Conservation (phyloP, 1,139 yeast species). For the Lizanozyma gosingica region DNA sequence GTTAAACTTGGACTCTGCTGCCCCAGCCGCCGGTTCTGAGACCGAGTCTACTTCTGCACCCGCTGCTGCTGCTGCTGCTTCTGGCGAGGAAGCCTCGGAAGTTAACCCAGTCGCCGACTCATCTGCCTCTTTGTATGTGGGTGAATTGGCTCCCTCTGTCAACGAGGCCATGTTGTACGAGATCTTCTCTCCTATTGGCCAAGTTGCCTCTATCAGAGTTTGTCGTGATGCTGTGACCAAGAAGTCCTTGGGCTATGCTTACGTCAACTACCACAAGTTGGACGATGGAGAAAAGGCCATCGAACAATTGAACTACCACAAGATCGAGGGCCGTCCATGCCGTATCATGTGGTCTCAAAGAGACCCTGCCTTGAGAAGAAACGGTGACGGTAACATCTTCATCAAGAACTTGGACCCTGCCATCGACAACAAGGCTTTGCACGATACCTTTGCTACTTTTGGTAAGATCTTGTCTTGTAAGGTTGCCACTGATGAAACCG, state of each 20-base stretch:
- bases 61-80: constrained; percentile 12
- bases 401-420: constrained; percentile 98
- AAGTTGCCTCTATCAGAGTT: constrained; percentile 93
- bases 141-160: constrained; percentile 89
- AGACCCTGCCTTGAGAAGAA: constrained; percentile 93
- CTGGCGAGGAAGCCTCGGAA: constrained; percentile 22
- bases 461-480: constrained; percentile 95
- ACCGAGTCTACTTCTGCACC: constrained; percentile 16
- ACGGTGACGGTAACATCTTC: constrained; percentile 95
- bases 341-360: constrained; percentile 99
- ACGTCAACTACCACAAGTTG: constrained; percentile 88
- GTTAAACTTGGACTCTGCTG: constrained; percentile 32
- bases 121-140: constrained; percentile 91
- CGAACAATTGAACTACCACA: constrained; percentile 90
- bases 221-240: constrained; percentile 98
- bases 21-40: constrained; percentile 24
- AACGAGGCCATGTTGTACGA: constrained; percentile 94
- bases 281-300: constrained; percentile 93
- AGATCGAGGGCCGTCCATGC: constrained; percentile 93
- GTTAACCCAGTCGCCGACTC: constrained; percentile 35
- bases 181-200: constrained; percentile 90
- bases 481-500: constrained; percentile 92
- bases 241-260: constrained; percentile 96
- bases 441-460: constrained; percentile 95
- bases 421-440: constrained; percentile 97